These are phyloP conservation scores for Solanum sparsipilum DNA, from an alignment of 257 asterid genomes.

Conservation along the genomic window DNA sequence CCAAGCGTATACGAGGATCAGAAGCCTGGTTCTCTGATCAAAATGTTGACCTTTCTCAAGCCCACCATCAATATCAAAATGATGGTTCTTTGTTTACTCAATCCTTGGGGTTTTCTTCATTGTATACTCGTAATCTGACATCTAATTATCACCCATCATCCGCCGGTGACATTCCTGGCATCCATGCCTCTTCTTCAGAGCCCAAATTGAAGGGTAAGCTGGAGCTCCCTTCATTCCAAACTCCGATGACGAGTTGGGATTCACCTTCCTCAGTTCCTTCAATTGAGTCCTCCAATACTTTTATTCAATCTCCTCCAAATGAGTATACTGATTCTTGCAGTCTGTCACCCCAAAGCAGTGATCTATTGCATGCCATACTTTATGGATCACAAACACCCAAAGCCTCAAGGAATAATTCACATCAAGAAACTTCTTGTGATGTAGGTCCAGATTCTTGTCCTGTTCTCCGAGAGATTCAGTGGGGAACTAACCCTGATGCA, in stretches of 20 bases:
- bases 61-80: slow-evolving; percentile 20
- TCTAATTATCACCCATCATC: slow-evolving; percentile 14
- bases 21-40: slow-evolving; percentile 20
- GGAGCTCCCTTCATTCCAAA: slow-evolving; percentile 99
- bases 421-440: slow-evolving; percentile 14
- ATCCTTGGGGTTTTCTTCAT: slow-evolving; percentile 26
- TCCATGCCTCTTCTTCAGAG: slow-evolving; percentile 69
- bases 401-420: slow-evolving; percentile 13
- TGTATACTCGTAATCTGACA: slow-evolving; percentile 21
- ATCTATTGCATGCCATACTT: slow-evolving; percentile 56
- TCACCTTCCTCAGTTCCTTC: slow-evolving; percentile 57
- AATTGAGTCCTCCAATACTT: slow-evolving; percentile 48
- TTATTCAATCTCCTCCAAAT: slow-evolving; percentile 44
- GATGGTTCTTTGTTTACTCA: slow-evolving; percentile 24
- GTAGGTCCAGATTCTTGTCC: slow-evolving; percentile 25
- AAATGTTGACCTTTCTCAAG: slow-evolving; percentile 7
- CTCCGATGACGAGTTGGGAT: slow-evolving; percentile 48
- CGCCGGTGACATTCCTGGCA: slow-evolving; percentile 24
- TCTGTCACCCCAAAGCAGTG: slow-evolving; percentile 49
- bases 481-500: slow-evolving; percentile 39
- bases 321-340: slow-evolving; percentile 27
- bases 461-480: slow-evolving; percentile 23
- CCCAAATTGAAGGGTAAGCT: slow-evolving; percentile 58
- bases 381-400: slow-evolving; percentile 39
- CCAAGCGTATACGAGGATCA: slow-evolving; percentile 43